Evolutionary conservation across 257 asterid genomes (phyloP), one percentile per base, ranked within the genome.

Genomic region (Nicotiana noctiflora): DNA sequence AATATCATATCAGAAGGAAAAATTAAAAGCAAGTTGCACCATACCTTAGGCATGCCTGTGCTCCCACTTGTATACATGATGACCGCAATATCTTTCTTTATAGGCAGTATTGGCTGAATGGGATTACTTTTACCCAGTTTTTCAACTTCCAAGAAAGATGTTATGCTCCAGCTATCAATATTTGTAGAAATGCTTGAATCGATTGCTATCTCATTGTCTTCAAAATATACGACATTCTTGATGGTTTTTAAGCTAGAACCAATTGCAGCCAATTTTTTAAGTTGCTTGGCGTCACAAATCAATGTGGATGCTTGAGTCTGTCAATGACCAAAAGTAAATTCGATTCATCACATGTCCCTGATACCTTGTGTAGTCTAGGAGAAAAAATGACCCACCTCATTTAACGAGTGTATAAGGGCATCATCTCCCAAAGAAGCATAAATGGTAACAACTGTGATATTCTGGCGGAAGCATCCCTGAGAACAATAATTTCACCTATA

Each of bases 11-110:
- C 25, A 74, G 62, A 74, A 49, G 40, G 25, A 25, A 74, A 25
- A 74, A 13, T 2, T 17, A 25, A 59, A 65, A 34, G 56, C 53
- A 79, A 80, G 46, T 32, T 44, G 51, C 46, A 81, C 63, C 86
- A 68, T 81, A 94, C 98, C 98, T 94, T 94, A 74, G 98, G 98
- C 81, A 92, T 84, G 89, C 97, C 98, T 34, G 98, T 92, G 83
- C 98, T 94, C 78, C 98, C 98, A 89, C 98, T 94, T 27, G 98
- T 92, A 88, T 91, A 94, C 97, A 94, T 94, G 81, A 94, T 88
- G 82, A 94, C 97, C 68, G 98, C 98, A 82, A 88, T 84, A 83
- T 94, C 98, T 79, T 88, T 89, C 88, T 92, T 94, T 81, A 82
- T 86, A 11, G 98, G 98, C 79, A 89, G 63, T 57, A 83, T 89